Evolutionary conservation across 495 filamentous ascomycete species (phyloP), one percentile per base, ranked within the genome.

Genomic region (Amorphotheca resinae): DNA sequence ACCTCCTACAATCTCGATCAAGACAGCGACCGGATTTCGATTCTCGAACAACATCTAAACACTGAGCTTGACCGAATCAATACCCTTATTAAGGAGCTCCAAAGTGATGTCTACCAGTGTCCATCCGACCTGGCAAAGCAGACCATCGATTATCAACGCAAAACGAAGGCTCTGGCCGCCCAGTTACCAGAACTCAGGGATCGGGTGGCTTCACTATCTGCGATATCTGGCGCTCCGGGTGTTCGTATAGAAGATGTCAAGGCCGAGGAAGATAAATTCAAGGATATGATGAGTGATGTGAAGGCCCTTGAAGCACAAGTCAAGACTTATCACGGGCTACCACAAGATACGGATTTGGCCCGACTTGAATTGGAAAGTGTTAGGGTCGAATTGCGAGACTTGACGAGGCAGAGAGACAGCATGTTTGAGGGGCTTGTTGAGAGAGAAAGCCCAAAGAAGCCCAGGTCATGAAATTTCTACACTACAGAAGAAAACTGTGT

Each of bases 341-440:
- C 86, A 9, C 74, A 73, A 11, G 80, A 89, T 49, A 60, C 70
- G 21, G 70, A 80, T 38, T 67, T 70, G 20, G 84, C 85, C 18
- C 67, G 77, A 45, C 54, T 66, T 12, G 75, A 80, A 57, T 69
- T 89, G 32, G 79, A 80, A 51, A 62, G 66, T 31, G 53, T 84
- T 45, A 70, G 80, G 37, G 59, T 54, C 9, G 77, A 87, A 53
- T 58, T 89, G 22, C 59, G 65, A 20, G 58, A 63, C 15, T 59
- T 84, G 33, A 76, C 63, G 33, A 62, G 59, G 48, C 58, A 69
- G 47, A 70, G 85, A 34, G 82, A 93, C 55, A 67, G 57, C 21
- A 68, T 85, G 49, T 84, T 88, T 58, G 85, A 84, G 44, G 66
- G 59, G 4, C 43, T 73, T 16, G 69, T 73, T 2, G 70, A 75